Evolutionary conservation across 768 basidiomycete genomes (phyloP).

Genomic region (Auricularia auricula-judae): DNA sequence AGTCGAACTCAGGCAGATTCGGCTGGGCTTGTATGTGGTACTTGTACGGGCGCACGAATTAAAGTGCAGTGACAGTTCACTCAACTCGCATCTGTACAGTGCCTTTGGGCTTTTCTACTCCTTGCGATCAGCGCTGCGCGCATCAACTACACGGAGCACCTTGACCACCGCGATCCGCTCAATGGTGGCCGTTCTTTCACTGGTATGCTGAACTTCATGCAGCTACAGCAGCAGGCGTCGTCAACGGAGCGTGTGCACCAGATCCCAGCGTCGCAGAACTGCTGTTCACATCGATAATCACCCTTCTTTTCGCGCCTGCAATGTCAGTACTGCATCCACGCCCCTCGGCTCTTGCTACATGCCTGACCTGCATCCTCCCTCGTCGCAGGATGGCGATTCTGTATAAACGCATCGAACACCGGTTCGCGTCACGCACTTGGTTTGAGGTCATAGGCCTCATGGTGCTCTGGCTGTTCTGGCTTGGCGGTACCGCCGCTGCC

Average conservation of each 20-base stretch:
- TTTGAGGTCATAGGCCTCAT: slow-evolving; percentile 14
- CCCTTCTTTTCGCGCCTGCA: slow-evolving; percentile 11
- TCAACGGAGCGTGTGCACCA: slow-evolving; percentile 3
- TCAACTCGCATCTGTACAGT: background rate
- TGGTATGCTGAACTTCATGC: background rate
- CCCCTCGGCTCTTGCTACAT: too few relatives aligned
- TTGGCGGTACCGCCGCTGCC: slow-evolving; percentile 17
- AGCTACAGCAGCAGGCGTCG: background rate
- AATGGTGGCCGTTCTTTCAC: slow-evolving; percentile 19
- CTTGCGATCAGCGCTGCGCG: slow-evolving; percentile 15
- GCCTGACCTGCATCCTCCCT: too few relatives aligned
- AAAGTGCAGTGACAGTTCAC: background rate
- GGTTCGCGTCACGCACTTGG: slow-evolving; percentile 5
- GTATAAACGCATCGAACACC: slow-evolving; percentile 1
- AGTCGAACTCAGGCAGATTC: background rate
- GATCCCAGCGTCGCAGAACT: slow-evolving; percentile 20
- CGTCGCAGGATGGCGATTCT: slow-evolving; percentile 6
- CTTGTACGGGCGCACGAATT: background rate
- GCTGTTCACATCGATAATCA: slow-evolving; percentile 16
- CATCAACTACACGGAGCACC: slow-evolving; percentile 17
- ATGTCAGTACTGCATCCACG: slow-evolving; percentile 11
- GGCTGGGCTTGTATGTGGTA: background rate
- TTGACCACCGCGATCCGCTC: slow-evolving; percentile 17
- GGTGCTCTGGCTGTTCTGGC: slow-evolving; percentile 19
- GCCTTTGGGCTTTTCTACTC: slow-evolving; percentile 9